Evolutionary conservation across 306 rosid species (phyloP), one percentile per base, ranked within the genome.

Genomic region (Prunus mume): DNA sequence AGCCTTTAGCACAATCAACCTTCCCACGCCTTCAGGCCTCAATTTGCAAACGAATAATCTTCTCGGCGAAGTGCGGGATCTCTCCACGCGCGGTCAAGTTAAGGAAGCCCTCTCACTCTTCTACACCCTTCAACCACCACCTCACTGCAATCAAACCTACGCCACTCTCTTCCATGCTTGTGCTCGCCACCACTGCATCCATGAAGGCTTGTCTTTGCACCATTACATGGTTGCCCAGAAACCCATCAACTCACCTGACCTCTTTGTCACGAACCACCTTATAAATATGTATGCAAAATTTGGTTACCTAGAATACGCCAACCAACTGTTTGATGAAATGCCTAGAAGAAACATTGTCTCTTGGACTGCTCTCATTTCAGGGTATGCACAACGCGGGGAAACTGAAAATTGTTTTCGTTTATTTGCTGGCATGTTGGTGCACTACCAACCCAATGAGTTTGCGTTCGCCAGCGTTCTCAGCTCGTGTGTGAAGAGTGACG

Each of bases 281-380:
- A 64, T 92, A 0, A 92, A 94, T 46, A 87, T 94, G 98, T 94
- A 90, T 63, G 86, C 89, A 25, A 94, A 92, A 73, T 89, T 86
- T 51, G 96, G 95, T 18, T 75, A 71, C 51, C 64, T 90, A 11
- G 81, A 47, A 6, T 81, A 54, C 57, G 95, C 92, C n/a, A 86
- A 51, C 45, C 50, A 75, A 34, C 5, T 94, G 84, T 94, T 94
- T 51, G 90, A 90, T 64, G 71, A 76, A 88, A 92, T 92, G 97
- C 90, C 90, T 0, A 72, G 10, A 0, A 90, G 85, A 87, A 95
- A 95, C 58, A 32, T 83, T 79, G 90, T 95, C 66, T 89, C 98
- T 77, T 95, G 97, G 97, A 92, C 93, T 60, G 93, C 83, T 63
- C 92, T 95, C 46, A 71, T 95, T 79, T 86, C 97, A 5, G 96